Conservation (phyloP, 2,329 filamentous ascomycete species). For the Fusarium kyushuense region DNA sequence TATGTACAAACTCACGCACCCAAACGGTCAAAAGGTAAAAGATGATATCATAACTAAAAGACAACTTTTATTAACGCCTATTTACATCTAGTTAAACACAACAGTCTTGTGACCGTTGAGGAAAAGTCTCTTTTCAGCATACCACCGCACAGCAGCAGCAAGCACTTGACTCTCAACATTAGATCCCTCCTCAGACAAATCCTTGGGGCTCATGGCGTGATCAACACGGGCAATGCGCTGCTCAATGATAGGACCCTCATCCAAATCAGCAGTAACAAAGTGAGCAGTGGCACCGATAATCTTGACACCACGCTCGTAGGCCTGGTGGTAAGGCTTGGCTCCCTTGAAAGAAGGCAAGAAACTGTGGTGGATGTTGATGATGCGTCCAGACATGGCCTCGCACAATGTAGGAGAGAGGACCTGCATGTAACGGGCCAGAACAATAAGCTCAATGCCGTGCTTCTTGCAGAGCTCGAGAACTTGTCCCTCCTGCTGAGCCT, state of each 20-base stretch:
- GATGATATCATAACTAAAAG: neutral
- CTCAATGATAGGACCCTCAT: slow-evolving; percentile 90
- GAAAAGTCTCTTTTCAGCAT: slow-evolving; percentile 81
- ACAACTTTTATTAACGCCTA: slow-evolving; percentile 11
- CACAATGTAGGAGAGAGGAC: slow-evolving; percentile 81
- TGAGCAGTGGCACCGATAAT: slow-evolving; percentile 89
- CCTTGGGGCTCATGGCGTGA: slow-evolving; percentile 80
- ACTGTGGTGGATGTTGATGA: slow-evolving; percentile 93
- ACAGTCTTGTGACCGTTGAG: slow-evolving; percentile 85
- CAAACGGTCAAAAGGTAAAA: neutral
- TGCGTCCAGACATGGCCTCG: slow-evolving; percentile 82
- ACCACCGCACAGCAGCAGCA: slow-evolving; percentile 85
- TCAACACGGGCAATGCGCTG: slow-evolving; percentile 83
- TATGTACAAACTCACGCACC: neutral
- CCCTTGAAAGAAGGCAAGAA: slow-evolving; percentile 91
- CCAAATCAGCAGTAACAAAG: slow-evolving; percentile 86
- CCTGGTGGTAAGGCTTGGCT: slow-evolving; percentile 89
- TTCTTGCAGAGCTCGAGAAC: slow-evolving; percentile 77
- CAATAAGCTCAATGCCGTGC: slow-evolving; percentile 80
- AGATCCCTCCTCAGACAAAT: slow-evolving; percentile 81
- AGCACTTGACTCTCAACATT: slow-evolving; percentile 88
- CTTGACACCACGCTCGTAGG: slow-evolving; percentile 87
- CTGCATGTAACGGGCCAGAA: slow-evolving; percentile 90
- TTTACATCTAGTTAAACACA: slow-evolving; percentile 67
- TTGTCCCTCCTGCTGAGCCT: slow-evolving; percentile 76